Base-by-base conservation (phyloP, 352 stramenopile genomes). In the Globisporangium canariense region DNA sequence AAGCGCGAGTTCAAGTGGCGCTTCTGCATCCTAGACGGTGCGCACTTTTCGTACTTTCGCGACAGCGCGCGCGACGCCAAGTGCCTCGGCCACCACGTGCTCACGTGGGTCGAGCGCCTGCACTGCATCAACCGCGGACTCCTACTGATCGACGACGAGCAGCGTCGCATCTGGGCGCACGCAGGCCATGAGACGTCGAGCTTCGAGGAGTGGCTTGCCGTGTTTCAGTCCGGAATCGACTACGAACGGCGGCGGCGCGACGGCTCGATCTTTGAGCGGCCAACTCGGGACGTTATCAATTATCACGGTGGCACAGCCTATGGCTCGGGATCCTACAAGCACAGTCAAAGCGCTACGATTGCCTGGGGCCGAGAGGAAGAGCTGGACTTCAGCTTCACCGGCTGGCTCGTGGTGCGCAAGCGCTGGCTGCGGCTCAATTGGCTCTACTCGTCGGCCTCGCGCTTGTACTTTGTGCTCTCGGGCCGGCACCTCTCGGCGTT, bases 1-100 rank as follows among this genome's bases (percentile, higher is more conserved):
- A 78, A 79, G 43, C 74, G 72, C 22, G 58, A 38, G 47, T 85
- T 85, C 60, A 63, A 43, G 20, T 73, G 64, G 67, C 74, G 74
- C 20, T 85, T 72, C 58, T 85, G 77, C 40, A 58, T 85, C 46
- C 66, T 85, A 6, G 70, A 85, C 55, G 74, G 69, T 53, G 57
- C 69, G 4, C 52, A 51, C 22, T 68, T 82, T 38, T 68, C 70
- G 20, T 68, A 75, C 20, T 79, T 74, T 30, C 55, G 59, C 20
- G 63, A 67, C 52, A 64, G 67, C 52, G 2, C 38, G 22, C 41
- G 43, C 30, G 28, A 36, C n/a, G 60, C 67, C 11, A 49, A 54
- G 9, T 55, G 60, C 14, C 50, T 74, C 14, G 49, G 36, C 1
- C 53, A 66, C 58, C 59, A 69, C 50, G 32, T 61, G 9, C 60